Conservation (phyloP, 495 filamentous ascomycete genomes). For the Chlorociboria aeruginascens region DNA sequence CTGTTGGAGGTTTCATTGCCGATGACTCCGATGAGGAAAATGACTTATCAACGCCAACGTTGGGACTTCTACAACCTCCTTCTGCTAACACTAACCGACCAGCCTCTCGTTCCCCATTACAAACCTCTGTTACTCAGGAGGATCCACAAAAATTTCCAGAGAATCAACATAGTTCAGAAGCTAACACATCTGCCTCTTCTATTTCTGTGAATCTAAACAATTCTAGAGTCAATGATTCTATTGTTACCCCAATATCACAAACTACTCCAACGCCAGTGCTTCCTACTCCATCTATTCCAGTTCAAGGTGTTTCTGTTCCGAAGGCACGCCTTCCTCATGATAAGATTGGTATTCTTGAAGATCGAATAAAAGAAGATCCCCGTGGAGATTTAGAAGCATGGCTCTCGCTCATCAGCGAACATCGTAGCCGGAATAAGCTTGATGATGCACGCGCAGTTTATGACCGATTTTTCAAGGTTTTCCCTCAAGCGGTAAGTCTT, state of each 20-base stretch:
- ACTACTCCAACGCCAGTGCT: conserved; percentile 29
- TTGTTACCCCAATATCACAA: conserved; percentile 14
- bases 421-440: conserved; percentile 66
- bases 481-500: conserved; percentile 76
- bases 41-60: conserved; percentile 19
- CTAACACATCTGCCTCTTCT: conserved; percentile 35
- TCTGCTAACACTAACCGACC: conserved; percentile 10
- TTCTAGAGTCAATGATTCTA: conserved; percentile 16
- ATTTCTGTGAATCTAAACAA: conserved; percentile 33
- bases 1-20: conserved; percentile 68
- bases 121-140: conserved; percentile 13
- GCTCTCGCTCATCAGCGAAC: conserved; percentile 75
- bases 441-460: conserved; percentile 72
- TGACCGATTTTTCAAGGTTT: conserved; percentile 74
- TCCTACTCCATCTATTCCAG: conserved; percentile 4
- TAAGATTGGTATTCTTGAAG: conserved; percentile 60
- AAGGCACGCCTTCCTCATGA: conserved; percentile 23
- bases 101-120: conserved; percentile 17
- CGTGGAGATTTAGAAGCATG: conserved; percentile 85
- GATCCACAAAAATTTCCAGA: conserved; percentile 35
- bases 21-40: conserved; percentile 55
- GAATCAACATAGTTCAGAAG: conserved; percentile 40
- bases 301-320: conserved; percentile 8
- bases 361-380: conserved; percentile 81
- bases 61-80: conserved; percentile 4